Evolutionary conservation across 2,329 filamentous ascomycete species (phyloP), one percentile per base, ranked within the genome.

Genomic region (Talaromyces sp.): DNA sequence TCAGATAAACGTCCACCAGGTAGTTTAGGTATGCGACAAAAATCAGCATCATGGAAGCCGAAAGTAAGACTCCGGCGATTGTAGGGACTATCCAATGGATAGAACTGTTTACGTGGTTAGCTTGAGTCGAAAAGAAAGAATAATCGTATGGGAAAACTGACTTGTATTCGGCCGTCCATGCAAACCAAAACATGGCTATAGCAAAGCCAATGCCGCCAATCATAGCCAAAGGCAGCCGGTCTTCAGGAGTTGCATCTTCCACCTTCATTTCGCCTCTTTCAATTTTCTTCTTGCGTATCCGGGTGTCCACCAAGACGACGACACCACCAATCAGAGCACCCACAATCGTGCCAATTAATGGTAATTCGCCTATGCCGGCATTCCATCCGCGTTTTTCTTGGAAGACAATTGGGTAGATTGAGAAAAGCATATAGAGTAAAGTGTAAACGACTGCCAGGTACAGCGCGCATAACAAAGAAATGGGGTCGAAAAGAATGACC

Each of bases 351-450:
- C 69, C 71, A 32, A 84, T 67, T 7, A 84, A 70, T 1, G 82
- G 80, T 0, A 85, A 69, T 59, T 82, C 77, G 4, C 80, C 81
- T 2, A 83, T 78, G 9, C 82, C 82, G 0, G 77, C 64, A 62
- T 83, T 84, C 81, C 82, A 85, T 0, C 80, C 81, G 2, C 81
- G 75, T 63, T 70, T 76, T 54, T 81, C 68, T 63, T 83, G 79
- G 52, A 67, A 67, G 6, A 84, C 79, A 43, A 83, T 81, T 3
- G 82, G 81, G 58, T 85, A 85, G 59, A 60, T 60, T 19, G 41
- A 51, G 53, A 60, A 60, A 19, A 60, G 58, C 58, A 60, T 60
- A 41, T 60, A 60, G 14, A 60, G 54, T 17, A 60, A 14, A 14
- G 48, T 52, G 26, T 60, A 59, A 19, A 59, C 79, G 17, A 83